Evolutionary conservation across 768 basidiomycete genomes (phyloP), one percentile per base, ranked within the genome.

Genomic region (Grammothele lineata): DNA sequence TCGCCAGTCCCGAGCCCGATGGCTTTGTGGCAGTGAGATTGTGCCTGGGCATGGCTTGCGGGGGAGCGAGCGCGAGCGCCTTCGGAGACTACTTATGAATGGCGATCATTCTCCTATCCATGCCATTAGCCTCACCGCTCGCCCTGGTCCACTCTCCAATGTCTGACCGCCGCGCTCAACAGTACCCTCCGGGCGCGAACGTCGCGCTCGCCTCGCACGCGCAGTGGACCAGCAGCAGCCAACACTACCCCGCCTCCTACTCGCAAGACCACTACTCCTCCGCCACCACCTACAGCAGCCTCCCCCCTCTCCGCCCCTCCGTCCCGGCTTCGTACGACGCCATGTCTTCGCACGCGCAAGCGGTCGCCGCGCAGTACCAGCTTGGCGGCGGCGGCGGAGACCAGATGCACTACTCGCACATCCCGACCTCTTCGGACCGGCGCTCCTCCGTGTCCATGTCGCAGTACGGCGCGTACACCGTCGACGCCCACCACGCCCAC

Each of bases 21-120:
- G 46, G 34, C 53, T 55, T 55, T 53, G 57, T 55, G 57, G 57
- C 57, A 57, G 57, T 55, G 57, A 53, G 57, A 52, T 53, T 45
- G 57, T 57, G 57, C 57, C 57, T 57, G 57, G 45, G 6, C 34
- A 40, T 41, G 45, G 24, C 30, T 30, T 43, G 37, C 26, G 27
- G 40, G 34, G 32, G 12, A n/a, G n/a, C n/a, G n/a, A n/a, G 14
- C 35, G 17, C 6, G 42, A 40, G 36, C 50, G 51, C 51, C 44
- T 41, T 54, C 53, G 41, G 48, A 27, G 38, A 50, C 37, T 57
- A 57, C 51, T 45, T 55, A 57, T 53, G 48, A 18, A 42, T 48
- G 45, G 43, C 48, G 47, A 48, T 53, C 52, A 45, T 26, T 30
- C 52, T 49, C 52, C 52, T 53, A 42, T 53, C 47, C 52, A 43